Evolutionary conservation across 2,329 filamentous ascomycete species (phyloP).

Genomic region (Curvularia hawaiiensis): DNA sequence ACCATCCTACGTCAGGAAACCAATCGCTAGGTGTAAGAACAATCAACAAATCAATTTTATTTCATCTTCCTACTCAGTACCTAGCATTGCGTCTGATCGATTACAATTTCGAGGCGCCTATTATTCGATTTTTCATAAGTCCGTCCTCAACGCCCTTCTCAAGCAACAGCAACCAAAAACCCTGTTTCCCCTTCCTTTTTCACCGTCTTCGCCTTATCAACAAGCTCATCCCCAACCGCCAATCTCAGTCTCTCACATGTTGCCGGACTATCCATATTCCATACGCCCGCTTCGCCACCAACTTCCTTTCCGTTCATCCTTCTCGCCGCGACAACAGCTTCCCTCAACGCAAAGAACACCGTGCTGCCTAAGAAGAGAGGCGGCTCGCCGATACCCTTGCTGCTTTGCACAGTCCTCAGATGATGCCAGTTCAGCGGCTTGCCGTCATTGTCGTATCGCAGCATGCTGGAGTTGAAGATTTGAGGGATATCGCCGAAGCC

Average conservation of each 20-base stretch:
- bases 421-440: constrained; percentile 74
- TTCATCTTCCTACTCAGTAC: background rate
- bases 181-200: constrained; percentile 69
- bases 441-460: constrained; percentile 66
- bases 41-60: background rate
- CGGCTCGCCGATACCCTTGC: constrained; percentile 75
- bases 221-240: constrained; percentile 78
- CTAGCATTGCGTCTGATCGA: background rate
- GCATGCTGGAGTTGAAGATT: constrained; percentile 77
- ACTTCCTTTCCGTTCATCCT: constrained; percentile 48
- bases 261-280: constrained; percentile 73
- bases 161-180: constrained; percentile 40
- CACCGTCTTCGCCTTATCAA: constrained; percentile 70
- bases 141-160: background rate
- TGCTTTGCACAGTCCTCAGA: constrained; percentile 80
- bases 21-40: too few species aligned
- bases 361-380: constrained; percentile 78
- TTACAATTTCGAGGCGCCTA: background rate
- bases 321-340: constrained; percentile 77
- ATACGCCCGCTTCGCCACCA: constrained; percentile 58
- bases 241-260: constrained; percentile 81
- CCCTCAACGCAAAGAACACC: constrained; percentile 85
- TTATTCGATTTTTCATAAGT: background rate
- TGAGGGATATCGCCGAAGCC: constrained; percentile 88
- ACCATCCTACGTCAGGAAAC: too few species aligned